phyloP scores from a whole-genome alignment of 2,329 filamentous ascomycete species.

The Talaromyces sp. region DNA sequence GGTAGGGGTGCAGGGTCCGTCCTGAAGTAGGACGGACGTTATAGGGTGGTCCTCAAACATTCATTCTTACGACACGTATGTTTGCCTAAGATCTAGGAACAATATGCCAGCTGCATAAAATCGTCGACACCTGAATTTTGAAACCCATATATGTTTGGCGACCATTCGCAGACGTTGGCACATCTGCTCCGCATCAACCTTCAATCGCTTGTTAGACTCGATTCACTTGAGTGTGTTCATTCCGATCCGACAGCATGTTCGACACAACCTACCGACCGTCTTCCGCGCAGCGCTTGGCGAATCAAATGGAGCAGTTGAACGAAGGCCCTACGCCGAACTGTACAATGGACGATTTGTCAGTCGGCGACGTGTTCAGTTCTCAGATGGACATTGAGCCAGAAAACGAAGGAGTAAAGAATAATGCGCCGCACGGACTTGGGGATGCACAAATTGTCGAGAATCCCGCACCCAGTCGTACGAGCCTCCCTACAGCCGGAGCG shows the following conservation, averaged over 20 bases:
- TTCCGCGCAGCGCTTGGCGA: conserved; percentile 19
- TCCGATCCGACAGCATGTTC: conserved; percentile 16
- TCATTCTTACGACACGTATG: background rate
- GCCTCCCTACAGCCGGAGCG: background rate
- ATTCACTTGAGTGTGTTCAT: background rate
- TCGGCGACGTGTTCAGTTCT: conserved; percentile 41
- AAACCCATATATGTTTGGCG: background rate
- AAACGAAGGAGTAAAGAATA: conserved; percentile 23
- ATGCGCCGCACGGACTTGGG: background rate
- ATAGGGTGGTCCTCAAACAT: conserved; percentile 24
- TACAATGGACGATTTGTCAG: conserved; percentile 36
- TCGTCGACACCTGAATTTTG: background rate
- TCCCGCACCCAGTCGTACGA: background rate
- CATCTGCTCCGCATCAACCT: background rate
- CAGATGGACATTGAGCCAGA: conserved; percentile 35
- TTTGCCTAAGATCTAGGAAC: background rate
- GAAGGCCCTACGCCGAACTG: conserved; percentile 25
- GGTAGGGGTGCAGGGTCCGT: conserved; percentile 51
- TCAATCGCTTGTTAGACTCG: background rate
- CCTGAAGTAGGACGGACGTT: conserved; percentile 54
- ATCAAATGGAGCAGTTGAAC: conserved; percentile 19
- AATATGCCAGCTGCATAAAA: conserved; percentile 11
- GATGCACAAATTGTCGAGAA: background rate
- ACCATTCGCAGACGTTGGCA: background rate
- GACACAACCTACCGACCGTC: conserved; percentile 11